A percentile compares a stretch with the other conserved stretches of the same genome.
phyloP scores from a whole-genome alignment of 2,329 filamentous ascomycete genomes.

The Calonectria honghensis region DNA sequence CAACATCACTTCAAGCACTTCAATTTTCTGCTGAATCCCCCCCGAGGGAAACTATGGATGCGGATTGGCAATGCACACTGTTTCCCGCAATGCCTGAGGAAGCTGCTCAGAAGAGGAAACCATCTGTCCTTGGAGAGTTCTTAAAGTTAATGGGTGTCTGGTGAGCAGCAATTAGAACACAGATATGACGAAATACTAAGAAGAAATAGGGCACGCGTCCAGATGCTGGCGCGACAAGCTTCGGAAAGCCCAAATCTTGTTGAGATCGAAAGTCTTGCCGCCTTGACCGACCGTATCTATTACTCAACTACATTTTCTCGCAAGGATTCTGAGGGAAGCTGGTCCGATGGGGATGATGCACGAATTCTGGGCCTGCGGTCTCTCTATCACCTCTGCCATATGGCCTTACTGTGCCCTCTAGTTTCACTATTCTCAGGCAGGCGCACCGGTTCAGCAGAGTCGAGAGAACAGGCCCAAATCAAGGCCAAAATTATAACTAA shows the following conservation, averaged over 20 bases:
- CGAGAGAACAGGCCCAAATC: background rate
- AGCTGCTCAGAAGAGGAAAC: background rate
- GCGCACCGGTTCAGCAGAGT: background rate
- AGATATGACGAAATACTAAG: background rate
- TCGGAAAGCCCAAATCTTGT: background rate
- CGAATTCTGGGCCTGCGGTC: background rate
- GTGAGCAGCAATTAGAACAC: background rate
- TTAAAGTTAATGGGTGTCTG: slow-evolving; percentile 2
- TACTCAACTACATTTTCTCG: background rate
- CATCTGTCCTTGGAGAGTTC: background rate
- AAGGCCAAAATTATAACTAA: background rate
- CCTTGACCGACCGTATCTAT: background rate
- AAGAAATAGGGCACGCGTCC: background rate
- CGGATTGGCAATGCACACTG: background rate
- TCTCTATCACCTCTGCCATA: slow-evolving; percentile 1
- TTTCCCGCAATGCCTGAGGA: too few species aligned
- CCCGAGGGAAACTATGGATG: background rate
- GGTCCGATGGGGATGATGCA: background rate
- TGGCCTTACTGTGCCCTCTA: background rate
- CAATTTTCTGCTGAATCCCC: background rate
- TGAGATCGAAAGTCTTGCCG: background rate
- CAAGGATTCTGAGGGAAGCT: background rate
- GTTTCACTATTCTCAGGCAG: background rate
- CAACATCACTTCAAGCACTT: background rate
- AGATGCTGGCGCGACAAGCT: background rate